Evolutionary conservation across 2,329 filamentous ascomycete genomes (phyloP), one percentile per base, ranked within the genome.

Genomic region (Colletotrichum musae): DNA sequence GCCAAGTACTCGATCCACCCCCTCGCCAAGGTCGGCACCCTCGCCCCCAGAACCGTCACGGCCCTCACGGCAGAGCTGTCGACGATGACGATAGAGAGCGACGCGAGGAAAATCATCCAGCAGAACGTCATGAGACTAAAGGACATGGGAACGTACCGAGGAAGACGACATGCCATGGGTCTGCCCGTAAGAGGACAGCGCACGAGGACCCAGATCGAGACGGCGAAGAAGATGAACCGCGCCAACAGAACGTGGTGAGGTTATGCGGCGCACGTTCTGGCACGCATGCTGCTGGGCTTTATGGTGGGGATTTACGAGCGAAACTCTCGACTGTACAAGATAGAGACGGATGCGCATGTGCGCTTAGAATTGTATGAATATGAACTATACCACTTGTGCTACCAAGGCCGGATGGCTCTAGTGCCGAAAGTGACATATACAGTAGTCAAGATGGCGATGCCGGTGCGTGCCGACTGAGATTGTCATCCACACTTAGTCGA

Each of bases 51-150:
- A 79, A 95, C 94, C 70, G 84, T 97, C 74, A 91, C 94, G 60
- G 92, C 93, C 61, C 86, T 99, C 70, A 96, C 93, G 24, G 92
- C 92, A 58, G 94, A 97, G 77, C 86, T 99, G 48, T 93, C 94
- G 16, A 91, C 91, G 63, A 95, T 99, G 94, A 97, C 93, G 70
- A 94, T 98, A 75, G 96, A 98, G 81, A 97, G 93, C 80, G 95
- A 98, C 76, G 86, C 97, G 72, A 86, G 90, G 76, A 89, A 92
- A 77, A 84, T 93, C 68, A 83, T 98, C 45, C 87, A 92, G 75
- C 94, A 97, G 58, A 96, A 98, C 77, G 97, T 99, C 74, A 87
- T 87, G 78, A 86, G 95, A 69, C 77, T 99, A 80, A 93, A 93
- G 79, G 95, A 98, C 76, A 98, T 97, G 85, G 95, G 95, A 58